Evolutionary conservation across 2,329 filamentous ascomycete genomes (phyloP).

Genomic region (Chrysosporium queenslandicum): DNA sequence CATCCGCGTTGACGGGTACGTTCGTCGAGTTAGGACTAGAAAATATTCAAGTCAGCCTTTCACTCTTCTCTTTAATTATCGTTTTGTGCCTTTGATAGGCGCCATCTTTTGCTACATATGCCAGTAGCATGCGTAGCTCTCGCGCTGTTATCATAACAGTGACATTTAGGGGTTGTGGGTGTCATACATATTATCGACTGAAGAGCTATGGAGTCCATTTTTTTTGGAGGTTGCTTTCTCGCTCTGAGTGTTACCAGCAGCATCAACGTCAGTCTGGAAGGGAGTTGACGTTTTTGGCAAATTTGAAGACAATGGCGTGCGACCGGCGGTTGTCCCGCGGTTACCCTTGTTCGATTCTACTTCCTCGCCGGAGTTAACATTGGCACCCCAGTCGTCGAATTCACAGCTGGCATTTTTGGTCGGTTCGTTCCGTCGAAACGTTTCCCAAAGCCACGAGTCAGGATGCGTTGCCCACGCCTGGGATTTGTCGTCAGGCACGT

Average conservation of each 20-base stretch:
- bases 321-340: background rate
- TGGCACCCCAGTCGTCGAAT: conserved; percentile 22
- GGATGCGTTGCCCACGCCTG: conserved; percentile 16
- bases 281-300: background rate
- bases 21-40: conserved; percentile 1
- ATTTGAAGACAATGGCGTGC: conserved; percentile 1
- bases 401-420: conserved; percentile 6
- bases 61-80: background rate
- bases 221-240: background rate
- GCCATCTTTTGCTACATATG: no score
- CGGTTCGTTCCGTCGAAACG: conserved; percentile 12
- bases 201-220: background rate
- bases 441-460: conserved; percentile 17
- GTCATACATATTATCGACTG: conserved; percentile 18
- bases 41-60: background rate
- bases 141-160: background rate
- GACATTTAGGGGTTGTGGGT: conserved; percentile 9
- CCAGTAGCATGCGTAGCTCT: no score
- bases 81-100: background rate
- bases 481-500: conserved; percentile 27
- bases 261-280: background rate
- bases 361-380: conserved; percentile 24
- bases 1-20: background rate
- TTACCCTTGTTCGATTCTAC: conserved; percentile 23
- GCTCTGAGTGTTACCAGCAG: background rate